Percentiles rank a stretch among this genome's conserved stretches.
Conservation (phyloP, 352 stramenopile genomes). For the Globisporangium iwayamae region DNA sequence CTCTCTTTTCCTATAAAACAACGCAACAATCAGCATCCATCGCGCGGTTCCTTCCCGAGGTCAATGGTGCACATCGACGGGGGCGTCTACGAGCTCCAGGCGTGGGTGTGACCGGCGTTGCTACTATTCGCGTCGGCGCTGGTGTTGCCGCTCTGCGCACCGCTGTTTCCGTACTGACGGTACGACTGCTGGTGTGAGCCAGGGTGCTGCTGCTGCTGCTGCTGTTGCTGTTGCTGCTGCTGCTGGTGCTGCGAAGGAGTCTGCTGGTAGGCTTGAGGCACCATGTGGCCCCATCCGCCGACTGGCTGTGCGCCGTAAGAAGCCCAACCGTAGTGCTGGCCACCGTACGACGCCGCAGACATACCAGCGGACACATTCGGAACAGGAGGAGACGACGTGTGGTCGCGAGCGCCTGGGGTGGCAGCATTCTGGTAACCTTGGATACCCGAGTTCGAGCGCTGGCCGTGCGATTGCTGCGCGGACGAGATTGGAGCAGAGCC, state of each 20-base stretch:
- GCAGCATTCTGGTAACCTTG: conserved; percentile 53
- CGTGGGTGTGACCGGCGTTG: conserved; percentile 34
- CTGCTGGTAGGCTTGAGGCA: conserved; percentile 82
- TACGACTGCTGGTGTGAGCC: conserved; percentile 76
- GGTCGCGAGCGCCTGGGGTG: conserved; percentile 38
- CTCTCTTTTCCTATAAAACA: conserved; percentile 14
- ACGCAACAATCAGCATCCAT: conserved; percentile 5
- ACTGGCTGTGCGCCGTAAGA: conserved; percentile 76
- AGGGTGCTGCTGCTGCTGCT: conserved; percentile 25
- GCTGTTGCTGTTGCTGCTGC: conserved; percentile 32
- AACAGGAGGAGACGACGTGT: conserved; percentile 62
- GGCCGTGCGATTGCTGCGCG: conserved; percentile 46
- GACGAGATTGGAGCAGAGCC: conserved; percentile 32
- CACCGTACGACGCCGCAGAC: conserved; percentile 47
- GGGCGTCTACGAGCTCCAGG: conserved; percentile 71
- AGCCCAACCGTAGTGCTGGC: conserved; percentile 79
- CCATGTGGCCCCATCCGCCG: conserved; percentile 78
- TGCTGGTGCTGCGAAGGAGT: conserved; percentile 59
- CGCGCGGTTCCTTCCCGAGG: conserved; percentile 33
- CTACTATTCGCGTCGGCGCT: conserved; percentile 47
- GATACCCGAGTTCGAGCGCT: conserved; percentile 52
- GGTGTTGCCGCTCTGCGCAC: conserved; percentile 39
- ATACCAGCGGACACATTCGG: conserved; percentile 62
- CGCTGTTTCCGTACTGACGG: conserved; percentile 68
- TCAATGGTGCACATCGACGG: conserved; percentile 10